Evolutionary conservation across 1,284 basidiomycete species (phyloP), one percentile per base, ranked within the genome.

Genomic region (Anthracocystis setariae): DNA sequence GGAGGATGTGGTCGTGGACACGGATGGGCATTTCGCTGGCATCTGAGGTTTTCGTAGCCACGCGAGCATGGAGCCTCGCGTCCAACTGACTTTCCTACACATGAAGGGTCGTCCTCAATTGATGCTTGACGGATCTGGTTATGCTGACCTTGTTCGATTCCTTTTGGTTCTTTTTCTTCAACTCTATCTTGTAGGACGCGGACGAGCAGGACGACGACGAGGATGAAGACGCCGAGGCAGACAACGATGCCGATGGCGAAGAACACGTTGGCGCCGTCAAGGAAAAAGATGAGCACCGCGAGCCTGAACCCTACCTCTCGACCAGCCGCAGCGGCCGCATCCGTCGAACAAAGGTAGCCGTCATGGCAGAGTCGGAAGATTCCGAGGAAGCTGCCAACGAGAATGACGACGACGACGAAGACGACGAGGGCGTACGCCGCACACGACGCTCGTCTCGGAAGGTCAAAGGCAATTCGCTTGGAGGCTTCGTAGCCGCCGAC

Each of bases 401-500:
- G n/a, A 15, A 58, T 25, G 45, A 59, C 40, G 49, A 58, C 8
- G 56, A 51, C 37, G 58, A 64, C 25, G 65, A 73, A 23, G 57
- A 58, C 9, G 69, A 74, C 18, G 71, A 76, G 15, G 52, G 51
- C 13, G 53, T 25, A 3, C 58, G 55, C 2, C 23, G 32, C 23
- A 43, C 46, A 13, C 61, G 58, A 24, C 57, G 70, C 47, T 44
- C 67, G 2, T 53, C 64, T 4, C 33, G 45, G 18, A 42, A 23
- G 20, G 56, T 69, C 49, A 35, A 48, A 20, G 45, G 53, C 35
- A 66, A 68, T 29, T 57, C 69, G 13, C 55, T 77, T 15, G 69
- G 50, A n/a, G 75, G 70, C 44, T 79, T 78, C 43, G 76, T 80
- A 15, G 78, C 73, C 9, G 44, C 54, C 8, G 73, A 78, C 33